Percentiles rank a stretch among this genome's conserved stretches.
Evolutionary conservation across 169 alveolate species (phyloP).

Genomic region (Plasmodium blacklocki): DNA sequence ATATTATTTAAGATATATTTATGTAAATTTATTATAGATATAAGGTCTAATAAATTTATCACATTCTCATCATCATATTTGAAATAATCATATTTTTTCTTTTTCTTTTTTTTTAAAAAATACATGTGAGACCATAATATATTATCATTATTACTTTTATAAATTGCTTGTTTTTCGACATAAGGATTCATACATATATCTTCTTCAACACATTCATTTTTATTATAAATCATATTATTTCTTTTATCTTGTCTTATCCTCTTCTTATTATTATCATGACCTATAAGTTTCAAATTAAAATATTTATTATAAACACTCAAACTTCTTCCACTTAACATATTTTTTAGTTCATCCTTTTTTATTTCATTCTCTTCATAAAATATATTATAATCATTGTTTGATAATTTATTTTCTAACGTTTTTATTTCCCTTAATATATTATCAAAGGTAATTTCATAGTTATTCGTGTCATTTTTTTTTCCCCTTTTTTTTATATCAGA

Average conservation of each 20-base stretch:
- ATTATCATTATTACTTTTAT: not conserved
- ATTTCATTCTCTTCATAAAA: not conserved
- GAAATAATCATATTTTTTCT: conserved; percentile 15
- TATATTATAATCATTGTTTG: conserved; percentile 10
- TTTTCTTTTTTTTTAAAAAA: conserved; percentile 17
- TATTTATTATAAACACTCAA: not conserved
- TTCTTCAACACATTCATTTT: not conserved
- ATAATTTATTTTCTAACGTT: conserved; percentile 25
- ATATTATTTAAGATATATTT: conserved; percentile 23
- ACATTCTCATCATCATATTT: conserved; percentile 19
- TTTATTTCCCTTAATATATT: conserved; percentile 37
- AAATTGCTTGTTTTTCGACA: not conserved
- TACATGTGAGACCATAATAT: not conserved
- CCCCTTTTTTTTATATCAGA: not conserved
- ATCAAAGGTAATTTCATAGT: conserved; percentile 18
- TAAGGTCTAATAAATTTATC: not conserved
- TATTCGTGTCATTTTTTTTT: not conserved
- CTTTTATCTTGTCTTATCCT: not conserved
- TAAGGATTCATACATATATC: too few species aligned
- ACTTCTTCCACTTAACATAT: not conserved
- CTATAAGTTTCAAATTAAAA: not conserved
- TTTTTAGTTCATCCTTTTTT: conserved; percentile 13
- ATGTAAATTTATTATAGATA: conserved; percentile 41
- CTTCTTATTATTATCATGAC: not conserved
- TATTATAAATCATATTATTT: not conserved